These are phyloP conservation scores for Monosporascus sp. DNA, from an alignment of 2,329 filamentous ascomycete genomes.

Conservation along the genomic window DNA sequence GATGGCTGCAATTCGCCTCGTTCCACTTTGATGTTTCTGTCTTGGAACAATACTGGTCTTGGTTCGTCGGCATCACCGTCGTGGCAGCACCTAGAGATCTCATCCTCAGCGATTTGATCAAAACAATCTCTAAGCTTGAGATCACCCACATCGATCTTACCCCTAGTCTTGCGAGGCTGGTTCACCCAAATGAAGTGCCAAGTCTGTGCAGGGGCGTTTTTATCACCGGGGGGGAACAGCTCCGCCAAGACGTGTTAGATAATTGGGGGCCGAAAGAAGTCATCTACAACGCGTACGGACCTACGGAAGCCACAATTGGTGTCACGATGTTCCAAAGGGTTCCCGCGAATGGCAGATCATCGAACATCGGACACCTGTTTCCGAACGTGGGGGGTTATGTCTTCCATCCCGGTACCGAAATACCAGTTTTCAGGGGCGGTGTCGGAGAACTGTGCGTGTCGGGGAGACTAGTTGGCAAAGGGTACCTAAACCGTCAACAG, in stretches of 20 bases:
- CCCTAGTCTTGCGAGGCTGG: slow-evolving; percentile 73
- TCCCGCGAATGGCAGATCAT: slow-evolving; percentile 68
- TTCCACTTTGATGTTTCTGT: slow-evolving; percentile 95
- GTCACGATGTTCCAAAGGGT: slow-evolving; percentile 86
- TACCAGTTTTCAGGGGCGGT: slow-evolving; percentile 69
- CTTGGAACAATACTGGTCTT: slow-evolving; percentile 91
- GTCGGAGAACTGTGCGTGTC: slow-evolving; percentile 87
- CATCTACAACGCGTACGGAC: slow-evolving; percentile 90
- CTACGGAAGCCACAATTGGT: slow-evolving; percentile 89
- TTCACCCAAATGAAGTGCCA: slow-evolving; percentile 76
- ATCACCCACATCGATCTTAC: slow-evolving; percentile 93
- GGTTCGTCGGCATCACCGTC: slow-evolving; percentile 82
- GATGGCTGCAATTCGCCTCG: slow-evolving; percentile 89
- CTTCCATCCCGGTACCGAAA: slow-evolving; percentile 61
- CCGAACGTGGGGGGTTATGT: slow-evolving; percentile 83
- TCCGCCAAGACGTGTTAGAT: slow-evolving; percentile 85
- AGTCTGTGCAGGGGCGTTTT: slow-evolving; percentile 78
- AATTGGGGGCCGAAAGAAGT: slow-evolving; percentile 73
- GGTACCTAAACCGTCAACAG: slow-evolving; percentile 76
- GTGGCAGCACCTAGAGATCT: slow-evolving; percentile 78
- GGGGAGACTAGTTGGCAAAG: slow-evolving; percentile 80
- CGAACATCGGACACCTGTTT: slow-evolving; percentile 84
- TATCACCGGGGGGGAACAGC: slow-evolving; percentile 83
- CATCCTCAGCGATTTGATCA: slow-evolving; percentile 75
- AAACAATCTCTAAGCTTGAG: slow-evolving; percentile 61